Evolutionary conservation across 202 grass and related monocot genomes (phyloP).

Genomic region (Tripidium arundinaceum): DNA sequence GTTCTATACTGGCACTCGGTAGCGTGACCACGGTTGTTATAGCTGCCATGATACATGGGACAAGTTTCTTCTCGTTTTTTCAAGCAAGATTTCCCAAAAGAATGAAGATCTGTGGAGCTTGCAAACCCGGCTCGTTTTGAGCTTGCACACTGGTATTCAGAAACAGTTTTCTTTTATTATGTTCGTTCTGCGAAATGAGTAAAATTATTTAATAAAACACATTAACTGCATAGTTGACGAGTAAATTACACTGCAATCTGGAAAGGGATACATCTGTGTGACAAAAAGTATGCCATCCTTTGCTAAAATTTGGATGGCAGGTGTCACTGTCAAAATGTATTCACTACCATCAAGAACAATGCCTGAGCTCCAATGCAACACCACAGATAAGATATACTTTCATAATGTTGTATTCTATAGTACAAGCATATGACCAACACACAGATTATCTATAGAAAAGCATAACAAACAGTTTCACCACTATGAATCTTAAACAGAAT

Average conservation of each 20-base stretch:
- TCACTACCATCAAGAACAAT: not conserved
- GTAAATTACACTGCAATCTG: not conserved
- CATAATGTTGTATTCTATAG: not conserved
- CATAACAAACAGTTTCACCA: not conserved
- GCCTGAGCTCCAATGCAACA: not conserved
- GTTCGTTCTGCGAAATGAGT: too few relatives aligned
- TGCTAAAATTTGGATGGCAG: not conserved
- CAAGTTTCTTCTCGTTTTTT: not conserved
- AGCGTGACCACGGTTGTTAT: not conserved
- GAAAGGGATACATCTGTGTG: not conserved
- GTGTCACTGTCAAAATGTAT: not conserved
- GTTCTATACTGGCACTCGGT: not conserved
- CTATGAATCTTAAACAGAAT: not conserved
- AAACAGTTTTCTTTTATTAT: not conserved
- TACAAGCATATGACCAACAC: not conserved
- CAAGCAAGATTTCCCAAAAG: not conserved
- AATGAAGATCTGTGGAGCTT: not conserved
- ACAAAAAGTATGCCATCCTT: not conserved
- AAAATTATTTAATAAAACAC: not conserved
- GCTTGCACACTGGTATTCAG: too few relatives aligned
- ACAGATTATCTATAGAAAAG: too few relatives aligned
- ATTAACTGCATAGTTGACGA: not conserved
- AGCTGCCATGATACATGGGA: not conserved
- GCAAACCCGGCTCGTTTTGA: too few relatives aligned
- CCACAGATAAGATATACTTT: not conserved